Evolutionary conservation across 108 stramenopile species (phyloP).

Genomic region (Hondaea fermentalgiana): DNA sequence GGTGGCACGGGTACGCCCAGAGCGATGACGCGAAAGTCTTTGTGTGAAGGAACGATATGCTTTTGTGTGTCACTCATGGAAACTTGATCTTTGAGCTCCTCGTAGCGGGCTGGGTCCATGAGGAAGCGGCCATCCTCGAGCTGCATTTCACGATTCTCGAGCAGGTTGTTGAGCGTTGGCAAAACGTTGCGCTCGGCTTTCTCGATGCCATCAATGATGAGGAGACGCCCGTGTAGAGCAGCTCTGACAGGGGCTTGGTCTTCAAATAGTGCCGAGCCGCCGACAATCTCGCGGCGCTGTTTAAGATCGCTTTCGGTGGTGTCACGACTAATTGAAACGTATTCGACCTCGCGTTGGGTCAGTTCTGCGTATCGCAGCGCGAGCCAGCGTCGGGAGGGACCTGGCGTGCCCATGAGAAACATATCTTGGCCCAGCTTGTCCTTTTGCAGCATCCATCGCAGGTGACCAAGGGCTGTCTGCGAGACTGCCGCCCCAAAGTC

Average conservation of each 20-base stretch:
- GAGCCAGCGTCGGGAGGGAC: conserved; percentile 52
- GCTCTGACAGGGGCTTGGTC: conserved; percentile 76
- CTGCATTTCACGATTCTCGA: conserved; percentile 34
- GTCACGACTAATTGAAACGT: conserved; percentile 58
- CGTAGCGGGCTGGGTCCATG: not conserved
- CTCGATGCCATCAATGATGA: conserved; percentile 42
- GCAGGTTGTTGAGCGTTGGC: conserved; percentile 36
- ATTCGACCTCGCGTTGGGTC: conserved; percentile 54
- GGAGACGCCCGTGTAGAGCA: conserved; percentile 65
- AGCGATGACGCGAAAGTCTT: conserved; percentile 65
- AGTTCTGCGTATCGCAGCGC: conserved; percentile 60
- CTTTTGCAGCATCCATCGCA: conserved; percentile 77
- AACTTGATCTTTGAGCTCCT: not conserved
- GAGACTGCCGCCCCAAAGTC: not conserved
- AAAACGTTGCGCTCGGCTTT: conserved; percentile 39
- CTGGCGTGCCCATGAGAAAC: conserved; percentile 59
- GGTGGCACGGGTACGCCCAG: conserved; percentile 42
- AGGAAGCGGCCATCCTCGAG: conserved; percentile 33
- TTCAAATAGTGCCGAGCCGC: conserved; percentile 30
- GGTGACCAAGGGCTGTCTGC: not conserved
- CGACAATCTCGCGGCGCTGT: conserved; percentile 59
- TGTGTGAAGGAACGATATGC: not conserved
- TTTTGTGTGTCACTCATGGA: not conserved
- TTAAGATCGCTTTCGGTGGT: conserved; percentile 75
- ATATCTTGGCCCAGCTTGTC: conserved; percentile 67